These are phyloP conservation scores for Tetrapisispora taiwanensis DNA, from an alignment of 805 yeast species.

Conservation along the genomic window DNA sequence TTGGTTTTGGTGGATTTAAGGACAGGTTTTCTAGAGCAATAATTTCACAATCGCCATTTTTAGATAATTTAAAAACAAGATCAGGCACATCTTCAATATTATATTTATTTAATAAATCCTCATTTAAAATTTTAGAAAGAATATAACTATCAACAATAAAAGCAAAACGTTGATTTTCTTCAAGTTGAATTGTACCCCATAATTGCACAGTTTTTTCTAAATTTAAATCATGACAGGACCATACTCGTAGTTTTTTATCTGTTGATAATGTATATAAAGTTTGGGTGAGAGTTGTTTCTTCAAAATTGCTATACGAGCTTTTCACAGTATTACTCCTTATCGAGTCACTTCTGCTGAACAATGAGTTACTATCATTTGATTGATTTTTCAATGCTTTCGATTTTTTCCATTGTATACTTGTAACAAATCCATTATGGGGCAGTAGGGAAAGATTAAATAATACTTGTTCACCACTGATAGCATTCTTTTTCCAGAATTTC, in stretches of 20 bases:
- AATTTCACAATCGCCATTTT: constrained; percentile 33
- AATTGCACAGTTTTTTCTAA: constrained; percentile 46
- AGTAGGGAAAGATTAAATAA: constrained; percentile 61
- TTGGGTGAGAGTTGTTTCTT: constrained; percentile 27
- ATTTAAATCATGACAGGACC: constrained; percentile 56
- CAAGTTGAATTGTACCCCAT: constrained; percentile 42
- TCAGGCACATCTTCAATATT: constrained; percentile 31
- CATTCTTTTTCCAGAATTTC: constrained; percentile 68
- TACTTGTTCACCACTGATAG: constrained; percentile 53
- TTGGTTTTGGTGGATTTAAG: constrained; percentile 44
- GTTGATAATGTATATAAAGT: constrained; percentile 55
- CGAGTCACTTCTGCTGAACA: not conserved
- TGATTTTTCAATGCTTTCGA: not conserved
- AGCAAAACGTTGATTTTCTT: constrained; percentile 24
- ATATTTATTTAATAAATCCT: constrained; percentile 4
- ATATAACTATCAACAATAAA: constrained; percentile 34
- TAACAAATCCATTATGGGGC: constrained; percentile 52
- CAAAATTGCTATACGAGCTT: constrained; percentile 7
- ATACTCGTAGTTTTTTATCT: constrained; percentile 51
- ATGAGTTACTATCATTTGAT: not conserved
- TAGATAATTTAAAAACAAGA: constrained; percentile 34
- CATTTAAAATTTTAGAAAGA: constrained; percentile 20
- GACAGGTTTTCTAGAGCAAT: constrained; percentile 43
- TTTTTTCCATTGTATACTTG: constrained; percentile 48
- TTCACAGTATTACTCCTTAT: constrained; percentile 21